Base-by-base conservation (phyloP, 495 filamentous ascomycete genomes). In the Immersiella caudata region DNA sequence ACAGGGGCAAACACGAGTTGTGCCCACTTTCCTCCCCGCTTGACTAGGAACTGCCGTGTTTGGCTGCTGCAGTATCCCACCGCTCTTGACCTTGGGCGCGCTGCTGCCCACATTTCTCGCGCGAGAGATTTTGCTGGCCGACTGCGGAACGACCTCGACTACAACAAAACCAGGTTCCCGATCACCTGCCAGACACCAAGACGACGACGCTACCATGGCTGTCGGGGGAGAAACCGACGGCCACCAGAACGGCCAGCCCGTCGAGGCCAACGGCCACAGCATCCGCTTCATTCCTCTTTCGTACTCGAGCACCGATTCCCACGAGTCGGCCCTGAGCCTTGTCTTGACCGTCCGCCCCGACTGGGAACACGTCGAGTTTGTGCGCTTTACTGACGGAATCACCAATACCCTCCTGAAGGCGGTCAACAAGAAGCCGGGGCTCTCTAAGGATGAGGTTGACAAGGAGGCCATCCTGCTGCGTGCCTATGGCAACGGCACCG, bases 361-460 rank as follows among this genome's bases (percentile, higher is more conserved):
- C 71, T 99, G 95, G 95, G 85, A 89, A 63, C 87, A 88, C n/a
- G 85, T 99, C 67, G 91, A 94, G 75, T 92, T 98, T 71, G 84
- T 93, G 58, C 87, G 89, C 56, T 99, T 98, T 82, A 99, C 92
- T 27, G 95, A 99, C 75, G 95, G 95, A 70, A 99, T 99, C 78
- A 99, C 95, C 55, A 99, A 99, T 79, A 97, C 94, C 81, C 86
- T 99, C 33, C 76, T 87, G 36, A 98, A 98, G 85, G 91, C 91
- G 29, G 84, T 94, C 76, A 96, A 97, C 76, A 87, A 86, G 78
- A 87, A 86, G 50, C 83, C 90, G 6, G 92, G 90, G n/a, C 83
- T 89, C 67, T 89, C 90, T 21, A 83, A 91, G 70, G 87, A 92
- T 61, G 79, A 96, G 74, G 81, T 93, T 69, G 93, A 99, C 79